A percentile compares a stretch with the other conserved stretches of the same genome.
Evolutionary conservation across 1,284 basidiomycete genomes (phyloP).

Genomic region (Ganoderma multipileum): DNA sequence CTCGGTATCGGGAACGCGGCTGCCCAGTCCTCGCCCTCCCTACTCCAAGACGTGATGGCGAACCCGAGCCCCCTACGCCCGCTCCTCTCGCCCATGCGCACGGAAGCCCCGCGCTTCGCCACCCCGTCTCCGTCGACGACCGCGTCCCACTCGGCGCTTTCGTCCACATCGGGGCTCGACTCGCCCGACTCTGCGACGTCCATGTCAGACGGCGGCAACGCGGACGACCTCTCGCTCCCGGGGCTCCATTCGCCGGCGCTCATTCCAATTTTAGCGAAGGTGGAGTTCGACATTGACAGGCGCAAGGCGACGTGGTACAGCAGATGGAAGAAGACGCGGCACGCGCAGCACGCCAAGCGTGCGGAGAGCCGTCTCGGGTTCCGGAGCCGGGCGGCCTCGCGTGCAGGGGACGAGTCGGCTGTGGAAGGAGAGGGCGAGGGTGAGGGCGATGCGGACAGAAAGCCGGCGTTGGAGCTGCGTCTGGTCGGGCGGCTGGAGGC

Average conservation of each 20-base stretch:
- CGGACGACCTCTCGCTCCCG: conserved; percentile 64
- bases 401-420: conserved; percentile 28
- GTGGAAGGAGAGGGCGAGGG: conserved; percentile 11
- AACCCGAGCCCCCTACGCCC: conserved; percentile 48
- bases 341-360: conserved; percentile 62
- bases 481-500: conserved; percentile 58
- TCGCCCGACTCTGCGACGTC: conserved; percentile 64
- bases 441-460: conserved; percentile 36
- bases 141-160: conserved; percentile 55
- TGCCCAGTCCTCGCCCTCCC: conserved; percentile 51
- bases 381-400: conserved; percentile 35
- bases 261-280: conserved; percentile 84
- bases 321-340: conserved; percentile 74
- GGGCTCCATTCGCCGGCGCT: conserved; percentile 68
- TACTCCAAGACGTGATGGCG: conserved; percentile 46
- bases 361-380: conserved; percentile 49
- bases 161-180: conserved; percentile 51
- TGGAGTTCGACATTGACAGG: conserved; percentile 87
- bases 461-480: conserved; percentile 54
- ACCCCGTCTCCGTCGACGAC: conserved; percentile 63
- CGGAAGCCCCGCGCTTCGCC: conserved; percentile 44
- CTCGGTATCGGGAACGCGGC: conserved; percentile 50
- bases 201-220: conserved; percentile 45
- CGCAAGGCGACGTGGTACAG: conserved; percentile 81
- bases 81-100: conserved; percentile 50